Percentiles rank a stretch among this genome's conserved stretches.
These are phyloP conservation scores for Gaillardinia entomophila DNA, from an alignment of 805 yeast genomes.

Conservation along the genomic window DNA sequence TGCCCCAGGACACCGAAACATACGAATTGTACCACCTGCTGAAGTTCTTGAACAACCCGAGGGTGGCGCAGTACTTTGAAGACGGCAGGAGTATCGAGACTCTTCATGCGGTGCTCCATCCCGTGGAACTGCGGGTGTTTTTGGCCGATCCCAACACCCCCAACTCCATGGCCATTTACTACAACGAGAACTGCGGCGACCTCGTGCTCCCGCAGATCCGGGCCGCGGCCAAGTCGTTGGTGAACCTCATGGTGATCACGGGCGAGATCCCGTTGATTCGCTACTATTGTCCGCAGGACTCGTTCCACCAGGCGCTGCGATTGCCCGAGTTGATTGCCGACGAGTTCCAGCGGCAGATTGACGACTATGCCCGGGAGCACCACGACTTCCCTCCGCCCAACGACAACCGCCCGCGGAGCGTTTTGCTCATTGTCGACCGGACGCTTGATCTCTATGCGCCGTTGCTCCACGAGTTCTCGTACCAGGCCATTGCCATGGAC, in stretches of 20 bases:
- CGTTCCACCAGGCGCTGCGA: slow-evolving; percentile 47
- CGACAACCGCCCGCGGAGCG: slow-evolving; percentile 58
- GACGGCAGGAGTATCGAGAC: slow-evolving; percentile 22
- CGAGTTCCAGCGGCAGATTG: slow-evolving; percentile 64
- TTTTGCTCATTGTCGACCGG: slow-evolving; percentile 75
- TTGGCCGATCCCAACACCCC: slow-evolving; percentile 49
- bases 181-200: slow-evolving; percentile 57
- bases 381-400: slow-evolving; percentile 58
- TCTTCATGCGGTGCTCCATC: slow-evolving; percentile 40
- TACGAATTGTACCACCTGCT: slow-evolving; percentile 13
- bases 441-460: slow-evolving; percentile 81
- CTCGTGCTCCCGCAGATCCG: slow-evolving; percentile 55
- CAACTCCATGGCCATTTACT: slow-evolving; percentile 67
- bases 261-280: slow-evolving; percentile 89
- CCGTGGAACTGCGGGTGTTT: slow-evolving; percentile 68
- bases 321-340: slow-evolving; percentile 68
- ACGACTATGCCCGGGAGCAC: slow-evolving; percentile 66
- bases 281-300: slow-evolving; percentile 51
- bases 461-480: slow-evolving; percentile 80
- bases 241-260: slow-evolving; percentile 67
- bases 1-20: slow-evolving; percentile 17
- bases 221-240: slow-evolving; percentile 57
- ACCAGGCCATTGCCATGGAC: slow-evolving; percentile 91
- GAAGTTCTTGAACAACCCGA: slow-evolving; percentile 24
- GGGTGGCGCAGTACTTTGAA: slow-evolving; percentile 24